Evolutionary conservation across 2,329 filamentous ascomycete genomes (phyloP).

Genomic region (Amphichorda felina): DNA sequence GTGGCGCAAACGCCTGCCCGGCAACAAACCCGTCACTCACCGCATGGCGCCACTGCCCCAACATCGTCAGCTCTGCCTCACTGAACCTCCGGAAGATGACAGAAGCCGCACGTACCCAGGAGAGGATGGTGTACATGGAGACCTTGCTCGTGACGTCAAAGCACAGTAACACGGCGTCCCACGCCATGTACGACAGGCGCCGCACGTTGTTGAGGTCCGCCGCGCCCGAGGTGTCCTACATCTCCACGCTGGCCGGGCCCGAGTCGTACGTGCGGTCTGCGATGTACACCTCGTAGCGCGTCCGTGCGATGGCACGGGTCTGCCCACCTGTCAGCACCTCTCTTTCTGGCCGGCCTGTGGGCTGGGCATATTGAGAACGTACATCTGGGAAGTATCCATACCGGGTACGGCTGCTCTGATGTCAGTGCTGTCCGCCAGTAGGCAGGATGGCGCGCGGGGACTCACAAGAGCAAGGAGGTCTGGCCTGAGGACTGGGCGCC

Average conservation of each 20-base stretch:
- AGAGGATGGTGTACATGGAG: slow-evolving; percentile 19
- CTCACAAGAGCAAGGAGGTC: slow-evolving; percentile 25
- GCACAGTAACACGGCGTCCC: slow-evolving; percentile 25
- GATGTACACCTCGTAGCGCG: slow-evolving; percentile 22
- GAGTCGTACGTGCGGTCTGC: slow-evolving; percentile 12
- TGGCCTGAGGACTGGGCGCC: slow-evolving; percentile 19
- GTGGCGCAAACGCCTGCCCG: slow-evolving; percentile 8
- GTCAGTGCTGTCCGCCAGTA: not conserved
- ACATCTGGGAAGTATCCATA: slow-evolving; percentile 25
- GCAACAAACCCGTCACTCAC: slow-evolving; percentile 13
- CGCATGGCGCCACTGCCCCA: slow-evolving; percentile 16
- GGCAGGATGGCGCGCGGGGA: not conserved
- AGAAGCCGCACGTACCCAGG: slow-evolving; percentile 17
- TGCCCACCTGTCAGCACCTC: slow-evolving; percentile 5
- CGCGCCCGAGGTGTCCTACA: slow-evolving; percentile 28
- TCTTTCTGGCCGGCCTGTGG: not conserved
- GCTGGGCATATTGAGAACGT: not conserved
- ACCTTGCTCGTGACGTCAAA: slow-evolving; percentile 23
- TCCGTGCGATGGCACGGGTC: slow-evolving; percentile 18
- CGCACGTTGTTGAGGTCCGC: slow-evolving; percentile 21
- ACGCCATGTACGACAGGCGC: slow-evolving; percentile 20
- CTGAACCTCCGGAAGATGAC: not conserved
- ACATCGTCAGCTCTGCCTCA: slow-evolving; percentile 3
- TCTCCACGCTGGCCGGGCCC: slow-evolving; percentile 16
- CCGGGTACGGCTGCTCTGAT: slow-evolving; percentile 17